Base-by-base conservation (phyloP, 306 rosid species). In the Mimosa pudica region DNA sequence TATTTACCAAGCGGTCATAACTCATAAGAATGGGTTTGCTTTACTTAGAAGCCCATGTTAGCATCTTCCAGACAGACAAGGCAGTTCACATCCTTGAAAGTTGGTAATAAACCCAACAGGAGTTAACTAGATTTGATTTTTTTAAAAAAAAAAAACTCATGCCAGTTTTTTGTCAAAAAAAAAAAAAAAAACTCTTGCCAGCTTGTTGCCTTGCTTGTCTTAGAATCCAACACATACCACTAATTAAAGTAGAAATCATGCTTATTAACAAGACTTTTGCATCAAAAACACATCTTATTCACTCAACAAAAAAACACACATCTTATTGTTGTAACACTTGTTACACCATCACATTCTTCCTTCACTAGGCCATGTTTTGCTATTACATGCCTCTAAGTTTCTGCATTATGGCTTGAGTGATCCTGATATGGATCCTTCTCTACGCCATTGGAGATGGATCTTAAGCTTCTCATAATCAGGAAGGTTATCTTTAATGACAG, bases 401-500 rank as follows among this genome's bases (percentile, higher is more conserved):
- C 54, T 18, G 10, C 46, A 32, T 71, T 45, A 51, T 49, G 11
- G 2, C 62, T 30, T 71, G 3, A 32, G 32, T 13, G 76, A 32
- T 49, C 46, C 76, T 49, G 62, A 71, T 4, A 71, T 7, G 14
- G 18, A 1, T 71, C 16, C 62, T 33, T 71, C 62, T 61, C 76
- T 48, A 7, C 76, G 76, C 76, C 76, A 71, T 46, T 71, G 61
- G 41, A 49, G 76, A 71, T 46, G 61, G 58, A 51, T 12, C 42
- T 66, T 18, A 9, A 66, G 41, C 62, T 67, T 57, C 6, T 58
- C 70, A 78, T 55, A 32, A 58, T 78, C 68, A 55, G 70, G 76
- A 30, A 55, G 69, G 70, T 58, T 78, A 8, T 78, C 82, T 78
- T 30, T 78, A 42, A 78, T 32, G 6, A 42, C 57, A 24, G 76